Percentiles rank a stretch among this genome's conserved stretches.
Conservation (phyloP, 306 rosid genomes). For the Urtica urens region DNA sequence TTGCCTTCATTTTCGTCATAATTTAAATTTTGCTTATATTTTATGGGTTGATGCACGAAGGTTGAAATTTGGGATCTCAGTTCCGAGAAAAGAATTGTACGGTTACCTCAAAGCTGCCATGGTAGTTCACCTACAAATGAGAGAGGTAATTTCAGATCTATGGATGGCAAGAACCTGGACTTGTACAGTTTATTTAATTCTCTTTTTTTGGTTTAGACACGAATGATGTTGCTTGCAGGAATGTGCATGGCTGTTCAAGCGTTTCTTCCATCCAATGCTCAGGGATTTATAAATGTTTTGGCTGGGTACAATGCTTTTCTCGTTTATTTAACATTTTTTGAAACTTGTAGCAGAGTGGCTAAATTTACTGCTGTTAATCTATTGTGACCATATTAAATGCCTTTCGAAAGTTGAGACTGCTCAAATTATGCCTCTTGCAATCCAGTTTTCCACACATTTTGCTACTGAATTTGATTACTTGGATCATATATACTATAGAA, state of each 20-base stretch:
- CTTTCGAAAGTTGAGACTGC: background rate
- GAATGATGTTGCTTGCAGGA: constrained; percentile 35
- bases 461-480: background rate
- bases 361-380: background rate
- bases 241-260: constrained; percentile 96
- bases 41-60: constrained; percentile 32
- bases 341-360: background rate
- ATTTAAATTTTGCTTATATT: constrained; percentile 9
- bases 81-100: constrained; percentile 48
- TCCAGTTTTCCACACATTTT: background rate
- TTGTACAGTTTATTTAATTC: background rate
- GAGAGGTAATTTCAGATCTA: constrained; percentile 32
- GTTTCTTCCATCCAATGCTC: constrained; percentile 55
- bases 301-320: constrained; percentile 46
- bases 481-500: background rate
- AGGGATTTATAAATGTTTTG: constrained; percentile 63
- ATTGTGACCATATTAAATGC: background rate
- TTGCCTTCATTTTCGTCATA: background rate
- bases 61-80: constrained; percentile 94
- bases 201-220: constrained; percentile 2
- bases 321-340: background rate
- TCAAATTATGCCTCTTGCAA: background rate
- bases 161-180: constrained; percentile 5
- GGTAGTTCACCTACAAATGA: constrained; percentile 38
- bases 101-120: constrained; percentile 34